These are phyloP conservation scores for Zizania palustris DNA, from an alignment of 202 grass and related monocot species.

Conservation along the genomic window DNA sequence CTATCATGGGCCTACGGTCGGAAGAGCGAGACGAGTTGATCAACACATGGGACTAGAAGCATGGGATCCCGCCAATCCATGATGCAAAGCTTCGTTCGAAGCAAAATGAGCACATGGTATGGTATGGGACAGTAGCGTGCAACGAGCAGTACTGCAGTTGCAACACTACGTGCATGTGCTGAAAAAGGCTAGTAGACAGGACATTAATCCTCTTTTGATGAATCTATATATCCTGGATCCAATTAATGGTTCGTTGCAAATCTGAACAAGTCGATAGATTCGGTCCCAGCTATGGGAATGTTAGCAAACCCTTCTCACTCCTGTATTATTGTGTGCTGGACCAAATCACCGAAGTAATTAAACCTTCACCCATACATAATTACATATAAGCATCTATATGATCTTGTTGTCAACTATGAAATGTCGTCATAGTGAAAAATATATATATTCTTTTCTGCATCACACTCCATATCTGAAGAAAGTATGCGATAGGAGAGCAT, in stretches of 20 bases:
- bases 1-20: constrained; percentile 16
- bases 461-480: not conserved
- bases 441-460: not conserved
- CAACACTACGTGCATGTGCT: constrained; percentile 30
- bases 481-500: too few species aligned
- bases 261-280: constrained; percentile 31
- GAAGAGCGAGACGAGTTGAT: constrained; percentile 26
- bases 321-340: not conserved
- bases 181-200: constrained; percentile 30
- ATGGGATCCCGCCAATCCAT: constrained; percentile 35
- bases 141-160: constrained; percentile 10
- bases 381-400: not conserved
- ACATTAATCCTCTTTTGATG: constrained; percentile 34
- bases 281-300: constrained; percentile 14
- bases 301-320: constrained; percentile 7
- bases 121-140: constrained; percentile 25
- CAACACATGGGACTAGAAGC: constrained; percentile 20
- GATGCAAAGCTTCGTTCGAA: constrained; percentile 33
- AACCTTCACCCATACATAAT: not conserved
- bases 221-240: constrained; percentile 10
- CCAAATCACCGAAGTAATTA: not conserved
- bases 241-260: constrained; percentile 32
- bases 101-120: constrained; percentile 44
- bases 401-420: not conserved
- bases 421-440: not conserved